Evolutionary conservation across 2,329 filamentous ascomycete genomes (phyloP).

Genomic region (Tolypocladium pustulatum): DNA sequence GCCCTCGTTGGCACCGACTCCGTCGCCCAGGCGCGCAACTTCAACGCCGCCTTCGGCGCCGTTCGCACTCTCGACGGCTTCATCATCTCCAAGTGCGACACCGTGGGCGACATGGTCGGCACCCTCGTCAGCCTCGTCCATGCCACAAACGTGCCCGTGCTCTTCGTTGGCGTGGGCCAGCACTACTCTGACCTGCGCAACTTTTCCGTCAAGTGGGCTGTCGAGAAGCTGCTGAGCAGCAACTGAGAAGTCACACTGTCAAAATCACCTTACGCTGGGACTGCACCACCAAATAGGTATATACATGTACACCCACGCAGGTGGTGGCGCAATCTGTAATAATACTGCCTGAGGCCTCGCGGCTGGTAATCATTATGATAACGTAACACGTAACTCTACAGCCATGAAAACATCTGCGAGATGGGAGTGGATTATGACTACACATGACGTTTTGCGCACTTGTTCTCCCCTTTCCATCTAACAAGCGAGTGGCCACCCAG

Average conservation of each 20-base stretch:
- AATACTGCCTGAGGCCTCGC: background rate
- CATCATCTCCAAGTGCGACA: constrained; percentile 97
- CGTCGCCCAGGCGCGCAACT: constrained; percentile 91
- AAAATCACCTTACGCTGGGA: background rate
- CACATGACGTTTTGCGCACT: constrained; percentile 3
- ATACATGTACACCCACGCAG: background rate
- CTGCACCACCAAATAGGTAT: background rate
- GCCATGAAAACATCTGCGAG: background rate
- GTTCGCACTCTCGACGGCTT: constrained; percentile 82
- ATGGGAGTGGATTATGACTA: constrained; percentile 10
- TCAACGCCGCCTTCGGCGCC: constrained; percentile 83
- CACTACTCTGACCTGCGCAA: constrained; percentile 59
- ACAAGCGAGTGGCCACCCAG: background rate
- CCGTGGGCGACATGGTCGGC: constrained; percentile 96
- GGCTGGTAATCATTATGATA: background rate
- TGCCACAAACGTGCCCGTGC: constrained; percentile 88
- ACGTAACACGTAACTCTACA: background rate
- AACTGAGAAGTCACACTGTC: constrained; percentile 17
- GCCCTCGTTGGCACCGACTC: constrained; percentile 92
- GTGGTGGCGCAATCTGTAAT: background rate
- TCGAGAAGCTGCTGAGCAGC: constrained; percentile 52
- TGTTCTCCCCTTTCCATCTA: background rate
- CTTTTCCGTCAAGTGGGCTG: constrained; percentile 60
- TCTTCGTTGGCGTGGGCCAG: constrained; percentile 74
- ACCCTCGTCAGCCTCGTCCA: constrained; percentile 96